Evolutionary conservation across 2,329 filamentous ascomycete species (phyloP).

Genomic region (Colletotrichum endophyticum): DNA sequence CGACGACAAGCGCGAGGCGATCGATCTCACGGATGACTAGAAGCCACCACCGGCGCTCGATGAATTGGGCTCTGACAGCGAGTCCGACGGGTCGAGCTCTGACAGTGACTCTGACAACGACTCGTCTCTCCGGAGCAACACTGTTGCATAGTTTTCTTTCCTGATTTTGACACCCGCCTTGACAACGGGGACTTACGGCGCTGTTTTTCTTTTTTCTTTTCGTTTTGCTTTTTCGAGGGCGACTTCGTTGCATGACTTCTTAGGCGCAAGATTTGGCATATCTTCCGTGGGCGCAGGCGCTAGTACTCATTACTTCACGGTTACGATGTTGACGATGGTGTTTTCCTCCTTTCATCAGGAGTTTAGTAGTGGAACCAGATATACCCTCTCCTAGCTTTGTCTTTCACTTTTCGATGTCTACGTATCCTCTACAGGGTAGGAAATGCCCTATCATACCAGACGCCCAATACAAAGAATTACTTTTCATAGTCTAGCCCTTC

Average conservation of each 20-base stretch:
- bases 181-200: not conserved
- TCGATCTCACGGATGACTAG: slow-evolving; percentile 23
- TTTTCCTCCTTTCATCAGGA: not conserved
- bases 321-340: not conserved
- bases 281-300: not conserved
- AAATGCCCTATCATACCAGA: not conserved
- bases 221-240: not conserved
- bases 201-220: not conserved
- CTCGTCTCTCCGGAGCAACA: not conserved
- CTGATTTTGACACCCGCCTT: not conserved
- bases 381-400: not conserved
- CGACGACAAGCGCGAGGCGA: slow-evolving; percentile 6
- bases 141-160: not conserved
- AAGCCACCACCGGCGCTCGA: not conserved
- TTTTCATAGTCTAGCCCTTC: not conserved
- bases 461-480: not conserved
- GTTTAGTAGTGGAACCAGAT: not conserved
- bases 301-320: not conserved
- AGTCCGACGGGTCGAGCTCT: not conserved
- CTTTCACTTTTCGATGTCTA: not conserved
- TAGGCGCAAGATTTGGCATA: not conserved
- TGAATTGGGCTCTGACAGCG: not conserved
- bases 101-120: not conserved
- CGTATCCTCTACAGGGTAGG: not conserved
- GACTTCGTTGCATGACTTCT: not conserved